phyloP scores from a whole-genome alignment of 2,329 filamentous ascomycete genomes.

The Fusarium circinatum region DNA sequence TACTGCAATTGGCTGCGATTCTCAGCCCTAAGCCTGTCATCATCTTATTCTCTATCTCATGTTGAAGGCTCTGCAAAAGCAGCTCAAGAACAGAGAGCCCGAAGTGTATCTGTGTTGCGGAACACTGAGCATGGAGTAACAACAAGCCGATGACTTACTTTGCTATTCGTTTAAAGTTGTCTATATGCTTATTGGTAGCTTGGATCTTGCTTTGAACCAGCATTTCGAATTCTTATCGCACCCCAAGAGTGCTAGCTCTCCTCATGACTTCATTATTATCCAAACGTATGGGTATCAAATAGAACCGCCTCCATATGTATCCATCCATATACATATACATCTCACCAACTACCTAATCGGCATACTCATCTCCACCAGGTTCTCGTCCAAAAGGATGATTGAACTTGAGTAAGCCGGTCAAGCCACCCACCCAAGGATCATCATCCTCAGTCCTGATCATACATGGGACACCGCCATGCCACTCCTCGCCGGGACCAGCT shows the following conservation, averaged over 20 bases:
- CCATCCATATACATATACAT: background rate
- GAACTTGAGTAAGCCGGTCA: constrained; percentile 95
- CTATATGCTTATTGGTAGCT: background rate
- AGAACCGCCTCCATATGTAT: no score
- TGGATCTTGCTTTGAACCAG: background rate
- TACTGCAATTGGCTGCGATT: background rate
- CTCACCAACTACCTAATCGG: constrained; percentile 33
- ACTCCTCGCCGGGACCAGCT: constrained; percentile 55
- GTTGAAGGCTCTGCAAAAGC: background rate
- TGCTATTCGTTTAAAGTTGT: background rate
- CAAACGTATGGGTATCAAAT: constrained; percentile 32
- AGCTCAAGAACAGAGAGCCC: background rate
- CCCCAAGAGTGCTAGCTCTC: background rate
- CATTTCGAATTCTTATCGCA: background rate
- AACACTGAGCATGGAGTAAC: background rate
- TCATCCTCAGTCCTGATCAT: constrained; percentile 82
- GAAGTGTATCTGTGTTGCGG: background rate
- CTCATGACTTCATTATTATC: background rate
- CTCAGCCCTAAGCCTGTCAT: constrained; percentile 7
- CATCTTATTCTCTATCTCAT: background rate
- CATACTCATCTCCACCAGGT: constrained; percentile 45
- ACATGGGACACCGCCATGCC: constrained; percentile 88
- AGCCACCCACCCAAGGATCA: constrained; percentile 94
- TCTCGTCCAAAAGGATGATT: constrained; percentile 89
- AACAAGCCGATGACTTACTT: background rate